Percentiles rank a stretch among this genome's conserved stretches.
Evolutionary conservation across 1,139 yeast genomes (phyloP).

Genomic region (Lodderomyces theae): DNA sequence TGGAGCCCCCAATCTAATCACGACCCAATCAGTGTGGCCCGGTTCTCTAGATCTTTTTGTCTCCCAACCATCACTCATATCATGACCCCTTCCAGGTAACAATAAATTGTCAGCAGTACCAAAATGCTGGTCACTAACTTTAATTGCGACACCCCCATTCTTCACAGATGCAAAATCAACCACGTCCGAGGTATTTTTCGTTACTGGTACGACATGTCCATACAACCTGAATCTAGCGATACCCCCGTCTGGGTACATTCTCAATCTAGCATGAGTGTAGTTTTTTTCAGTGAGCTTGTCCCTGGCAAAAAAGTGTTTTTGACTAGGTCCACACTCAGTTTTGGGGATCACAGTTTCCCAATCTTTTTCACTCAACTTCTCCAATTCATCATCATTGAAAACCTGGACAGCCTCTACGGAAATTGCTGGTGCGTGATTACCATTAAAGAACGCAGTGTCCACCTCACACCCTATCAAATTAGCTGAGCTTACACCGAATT

Average conservation of each 20-base stretch:
- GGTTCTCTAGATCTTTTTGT: constrained; percentile 82
- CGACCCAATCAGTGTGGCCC: constrained; percentile 90
- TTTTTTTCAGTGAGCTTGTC: constrained; percentile 49
- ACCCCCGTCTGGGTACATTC: constrained; percentile 97
- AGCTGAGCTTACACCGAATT: constrained; percentile 83
- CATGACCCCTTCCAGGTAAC: constrained; percentile 90
- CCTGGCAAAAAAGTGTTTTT: constrained; percentile 76
- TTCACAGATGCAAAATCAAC: constrained; percentile 79
- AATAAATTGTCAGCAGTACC: constrained; percentile 86
- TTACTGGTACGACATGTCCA: constrained; percentile 71
- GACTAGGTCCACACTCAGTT: constrained; percentile 83
- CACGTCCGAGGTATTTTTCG: constrained; percentile 21
- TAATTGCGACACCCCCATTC: constrained; percentile 85
- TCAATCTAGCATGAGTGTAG: constrained; percentile 77
- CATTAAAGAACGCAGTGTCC: constrained; percentile 90
- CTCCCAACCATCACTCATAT: constrained; percentile 99
- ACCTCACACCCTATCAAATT: constrained; percentile 77
- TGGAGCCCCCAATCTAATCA: constrained; percentile 70
- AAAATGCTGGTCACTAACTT: constrained; percentile 86
- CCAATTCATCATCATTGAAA: constrained; percentile 27
- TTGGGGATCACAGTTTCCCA: constrained; percentile 75
- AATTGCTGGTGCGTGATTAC: constrained; percentile 89
- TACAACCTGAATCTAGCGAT: constrained; percentile 90
- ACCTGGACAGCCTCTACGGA: constrained; percentile 73
- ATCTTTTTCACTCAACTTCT: constrained; percentile 11